Evolutionary conservation across 2,329 filamentous ascomycete species (phyloP), one percentile per base, ranked within the genome.

Genomic region (Penicillium sp.): DNA sequence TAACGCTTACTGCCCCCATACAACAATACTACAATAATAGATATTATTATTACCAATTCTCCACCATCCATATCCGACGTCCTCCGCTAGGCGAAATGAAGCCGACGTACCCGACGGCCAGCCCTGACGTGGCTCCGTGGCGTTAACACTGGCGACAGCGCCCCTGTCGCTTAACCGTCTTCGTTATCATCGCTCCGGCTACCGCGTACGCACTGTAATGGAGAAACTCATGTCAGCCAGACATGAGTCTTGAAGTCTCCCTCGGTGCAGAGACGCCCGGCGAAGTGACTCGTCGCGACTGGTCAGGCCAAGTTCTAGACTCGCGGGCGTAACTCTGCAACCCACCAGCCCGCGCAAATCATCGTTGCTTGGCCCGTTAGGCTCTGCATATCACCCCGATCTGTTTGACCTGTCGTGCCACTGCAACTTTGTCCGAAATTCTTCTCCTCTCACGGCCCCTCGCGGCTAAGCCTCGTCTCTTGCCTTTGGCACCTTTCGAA

Each of bases 31-130:
- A 46, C 3, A 22, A 22, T 3, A 22, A 22, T 22, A 22, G 4
- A 22, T 22, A 22, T 22, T 22, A 22, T 22, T 4, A 22, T 4
- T 4, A 7, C 47, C 14, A 27, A 27, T 3, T 36, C 39, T 36
- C 33, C 33, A 36, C 19, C 47, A 50, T 37, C 33, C 46, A 13
- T 31, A 46, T 31, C 35, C 47, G 27, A 35, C 13, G 10, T 16
- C 47, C 14, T 50, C 35, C 47, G 27, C 47, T 35, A 50, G 47
- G 33, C 33, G 49, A 51, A 33, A 53, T 50, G 36, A 43, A 56
- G 46, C 54, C 46, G 54, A n/a, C 54, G 27, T 18, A 44, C 43
- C 46, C 46, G 46, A 19, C 37, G 44, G 43, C 54, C 50, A 44
- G 27, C 37, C 54, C 54, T 44, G 39, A 56, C 16, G 24, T 35